Evolutionary conservation across 148 eudicot species (phyloP), one percentile per base, ranked within the genome.

Genomic region (Rhododendron molle): DNA sequence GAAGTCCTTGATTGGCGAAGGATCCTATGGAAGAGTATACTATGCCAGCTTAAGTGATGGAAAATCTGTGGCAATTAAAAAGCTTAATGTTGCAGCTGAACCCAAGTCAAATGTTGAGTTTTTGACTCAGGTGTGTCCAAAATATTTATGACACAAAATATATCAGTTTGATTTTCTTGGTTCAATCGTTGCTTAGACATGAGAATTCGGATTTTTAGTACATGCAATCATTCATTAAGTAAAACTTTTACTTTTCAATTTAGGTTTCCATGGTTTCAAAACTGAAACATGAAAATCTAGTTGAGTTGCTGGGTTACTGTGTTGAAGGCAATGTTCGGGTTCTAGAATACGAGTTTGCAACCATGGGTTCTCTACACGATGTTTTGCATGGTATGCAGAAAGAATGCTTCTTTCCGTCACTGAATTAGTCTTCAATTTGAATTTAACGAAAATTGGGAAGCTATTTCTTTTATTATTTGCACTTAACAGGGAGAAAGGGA

Each of bases 21-120:
- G 99, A 71, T 94, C 98, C 40, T 95, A 93, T 87, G 96, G 99
- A 38, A 88, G 98, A 83, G 99, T 96, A 43, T 96, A 93, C 80
- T 93, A 89, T 76, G 98, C 95, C 76, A 83, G 83, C 28, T 87
- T 95, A 58, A 89, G 86, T 80, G 91, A 82, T 90, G 97, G 92
- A 30, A 91, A 91, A 40, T 92, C 91, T 79, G 96, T 93, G 54
- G 98, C 99, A 80, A 91, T 96, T 46, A 96, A 96, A 83, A n/a
- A n/a, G n/a, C n/a, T n/a, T n/a, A n/a, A n/a, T n/a, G n/a, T n/a
- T n/a, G n/a, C n/a, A n/a, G n/a, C n/a, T n/a, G n/a, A n/a, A n/a
- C n/a, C n/a, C n/a, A n/a, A n/a, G n/a, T n/a, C n/a, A n/a, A n/a
- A 88, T 87, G 91, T 85, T 80, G 98, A 96, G 73, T 96, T 96